These are phyloP conservation scores for Gremmenia infestans DNA, from an alignment of 2,329 filamentous ascomycete species.

Conservation along the genomic window DNA sequence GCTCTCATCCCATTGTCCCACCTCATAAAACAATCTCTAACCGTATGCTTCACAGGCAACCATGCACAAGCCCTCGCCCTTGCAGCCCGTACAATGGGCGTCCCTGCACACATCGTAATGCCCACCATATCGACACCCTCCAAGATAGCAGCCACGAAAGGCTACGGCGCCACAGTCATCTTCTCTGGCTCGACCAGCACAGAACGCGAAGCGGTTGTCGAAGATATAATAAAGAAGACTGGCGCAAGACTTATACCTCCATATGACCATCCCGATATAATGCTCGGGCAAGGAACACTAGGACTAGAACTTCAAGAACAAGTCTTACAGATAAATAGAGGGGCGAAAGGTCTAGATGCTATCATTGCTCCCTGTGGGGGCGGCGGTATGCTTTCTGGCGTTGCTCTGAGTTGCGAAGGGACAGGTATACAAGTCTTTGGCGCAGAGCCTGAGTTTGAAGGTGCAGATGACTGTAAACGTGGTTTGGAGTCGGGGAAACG, in stretches of 20 bases:
- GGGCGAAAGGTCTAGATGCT: constrained; percentile 49
- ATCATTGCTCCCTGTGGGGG: constrained; percentile 83
- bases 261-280: constrained; percentile 88
- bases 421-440: constrained; percentile 77
- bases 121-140: constrained; percentile 76
- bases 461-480: constrained; percentile 75
- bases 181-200: constrained; percentile 76
- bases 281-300: constrained; percentile 88
- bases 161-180: constrained; percentile 71
- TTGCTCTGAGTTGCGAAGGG: constrained; percentile 68
- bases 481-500: constrained; percentile 61
- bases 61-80: constrained; percentile 90
- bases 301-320: constrained; percentile 79
- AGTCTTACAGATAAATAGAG: constrained; percentile 48
- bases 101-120: constrained; percentile 90
- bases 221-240: constrained; percentile 63
- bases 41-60: constrained; percentile 58
- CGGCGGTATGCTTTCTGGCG: constrained; percentile 80
- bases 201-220: constrained; percentile 76
- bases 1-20: background rate
- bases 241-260: constrained; percentile 79
- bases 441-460: constrained; percentile 76
- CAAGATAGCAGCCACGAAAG: constrained; percentile 78
- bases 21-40: background rate
- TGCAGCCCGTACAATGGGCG: constrained; percentile 66